These are phyloP conservation scores for Mycena pura DNA, from an alignment of 768 basidiomycete genomes.

Conservation along the genomic window DNA sequence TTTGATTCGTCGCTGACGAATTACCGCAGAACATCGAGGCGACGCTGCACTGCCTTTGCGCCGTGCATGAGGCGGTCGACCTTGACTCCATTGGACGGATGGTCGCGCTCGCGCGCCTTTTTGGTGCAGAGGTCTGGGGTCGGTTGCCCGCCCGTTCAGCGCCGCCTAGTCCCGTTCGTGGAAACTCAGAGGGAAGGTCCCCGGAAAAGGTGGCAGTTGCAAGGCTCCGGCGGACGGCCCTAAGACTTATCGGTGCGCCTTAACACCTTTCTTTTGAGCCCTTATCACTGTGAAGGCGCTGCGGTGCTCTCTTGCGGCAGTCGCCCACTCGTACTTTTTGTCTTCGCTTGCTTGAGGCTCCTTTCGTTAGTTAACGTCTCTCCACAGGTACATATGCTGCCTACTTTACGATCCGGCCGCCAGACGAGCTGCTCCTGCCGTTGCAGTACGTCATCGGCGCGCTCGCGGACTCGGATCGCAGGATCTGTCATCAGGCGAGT, in stretches of 20 bases:
- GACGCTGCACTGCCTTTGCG: constrained; percentile 84
- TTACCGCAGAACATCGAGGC: constrained; percentile 79
- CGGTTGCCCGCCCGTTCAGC: constrained; percentile 67
- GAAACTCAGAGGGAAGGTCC: too few species aligned
- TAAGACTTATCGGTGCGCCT: constrained; percentile 74
- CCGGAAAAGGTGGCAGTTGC: background rate
- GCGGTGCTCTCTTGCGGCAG: too few species aligned
- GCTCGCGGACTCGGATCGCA: constrained; percentile 13
- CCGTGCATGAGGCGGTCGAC: constrained; percentile 85
- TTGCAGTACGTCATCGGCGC: constrained; percentile 22
- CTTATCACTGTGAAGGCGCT: background rate
- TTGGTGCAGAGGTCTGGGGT: constrained; percentile 75
- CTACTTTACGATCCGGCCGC: constrained; percentile 20
- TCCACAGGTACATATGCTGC: constrained; percentile 19
- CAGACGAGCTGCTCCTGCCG: constrained; percentile 11
- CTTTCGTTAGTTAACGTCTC: background rate
- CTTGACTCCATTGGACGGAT: constrained; percentile 40
- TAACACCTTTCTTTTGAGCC: background rate
- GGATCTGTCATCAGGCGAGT: constrained; percentile 55
- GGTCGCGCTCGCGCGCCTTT: constrained; percentile 58
- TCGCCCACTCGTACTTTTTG: background rate
- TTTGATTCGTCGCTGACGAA: background rate
- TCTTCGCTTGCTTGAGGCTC: background rate
- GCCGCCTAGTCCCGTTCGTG: too few species aligned
- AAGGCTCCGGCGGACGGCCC: constrained; percentile 74